Base-by-base conservation (phyloP, 331 rosid species). In the Malus hybrid region DNA sequence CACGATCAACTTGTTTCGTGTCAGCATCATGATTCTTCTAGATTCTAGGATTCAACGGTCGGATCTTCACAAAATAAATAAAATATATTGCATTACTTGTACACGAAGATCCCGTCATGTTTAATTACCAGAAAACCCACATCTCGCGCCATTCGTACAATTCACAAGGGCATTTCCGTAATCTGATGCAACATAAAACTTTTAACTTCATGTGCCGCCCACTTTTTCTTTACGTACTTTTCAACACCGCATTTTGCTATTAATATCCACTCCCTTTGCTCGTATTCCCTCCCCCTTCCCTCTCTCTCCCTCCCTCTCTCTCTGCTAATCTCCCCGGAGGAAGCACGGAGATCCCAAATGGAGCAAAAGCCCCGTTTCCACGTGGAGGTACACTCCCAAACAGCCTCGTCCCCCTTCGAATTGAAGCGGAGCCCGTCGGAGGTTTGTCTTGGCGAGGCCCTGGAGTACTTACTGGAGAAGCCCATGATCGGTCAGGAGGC, bases 191-290 rank as follows among this genome's bases (percentile, higher is more conserved):
- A 65, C 27, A 28, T 4, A 39, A 59, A 69, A 67, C 62, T 79
- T 82, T 83, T 81, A 80, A 79, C 85, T 22, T 85, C 68, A 84
- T 77, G 79, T 87, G 92, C 88, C 83, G 88, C 74, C 89, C 90
- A 87, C 55, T 9, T 46, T 70, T 61, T 6, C 62, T 50, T 29
- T 64, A 34, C 74, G 54, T 67, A 68, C 86, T 74, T 42, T 46
- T 5, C n/a, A 2, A 3, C 24, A 16, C 32, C 33, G 6, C 8
- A 36, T 9, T 20, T 57, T 57, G 3, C 31, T 10, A 57, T 57
- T 57, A 0, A 57, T 20, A 57, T 7, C 29, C 28, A 6, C n/a
- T 50, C 56, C 9, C 29, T 16, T 1, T 0, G 7, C 16, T 20
- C 56, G 36, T 82, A 87, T 84, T 76, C 82, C 46, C 81, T 64